Percentiles rank a stretch among this genome's conserved stretches.
Conservation (phyloP, 345 rosid genomes). For the rapeseed (Brassica napus) region DNA sequence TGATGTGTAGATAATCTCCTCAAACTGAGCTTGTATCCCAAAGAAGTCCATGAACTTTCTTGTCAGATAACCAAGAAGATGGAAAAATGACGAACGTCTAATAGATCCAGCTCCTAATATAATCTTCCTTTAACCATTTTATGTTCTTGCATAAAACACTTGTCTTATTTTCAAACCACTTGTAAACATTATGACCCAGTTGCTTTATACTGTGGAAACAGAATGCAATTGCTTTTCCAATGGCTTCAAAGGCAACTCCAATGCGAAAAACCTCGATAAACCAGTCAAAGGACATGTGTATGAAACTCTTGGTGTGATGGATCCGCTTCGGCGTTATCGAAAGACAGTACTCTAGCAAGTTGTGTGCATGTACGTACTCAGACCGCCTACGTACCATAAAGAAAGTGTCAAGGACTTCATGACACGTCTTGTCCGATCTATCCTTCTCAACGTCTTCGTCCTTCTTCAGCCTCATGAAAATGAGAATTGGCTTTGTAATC, state of each 20-base stretch:
- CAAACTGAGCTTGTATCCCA: slow-evolving; percentile 43
- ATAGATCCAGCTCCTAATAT: background rate
- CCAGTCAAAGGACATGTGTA: background rate
- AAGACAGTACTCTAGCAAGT: slow-evolving; percentile 56
- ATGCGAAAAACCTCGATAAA: background rate
- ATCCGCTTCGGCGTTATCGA: slow-evolving; percentile 33
- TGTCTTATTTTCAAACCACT: background rate
- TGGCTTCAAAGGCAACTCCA: background rate
- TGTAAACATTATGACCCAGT: background rate
- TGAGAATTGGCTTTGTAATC: background rate
- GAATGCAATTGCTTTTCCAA: background rate
- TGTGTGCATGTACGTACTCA: slow-evolving; percentile 47
- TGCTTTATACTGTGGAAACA: background rate
- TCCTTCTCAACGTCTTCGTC: background rate
- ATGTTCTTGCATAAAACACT: background rate
- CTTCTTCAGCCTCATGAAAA: background rate
- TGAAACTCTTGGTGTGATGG: slow-evolving; percentile 28
- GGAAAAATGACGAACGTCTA: background rate
- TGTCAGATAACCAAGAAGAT: background rate
- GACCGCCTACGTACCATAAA: slow-evolving; percentile 55
- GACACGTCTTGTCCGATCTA: background rate
- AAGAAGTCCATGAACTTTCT: slow-evolving; percentile 19
- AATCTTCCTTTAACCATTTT: background rate
- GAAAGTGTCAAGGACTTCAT: slow-evolving; percentile 35
- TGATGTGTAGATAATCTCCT: slow-evolving; percentile 38